phyloP scores from a whole-genome alignment of 768 basidiomycete genomes.

The Hypholoma sublateritium region DNA sequence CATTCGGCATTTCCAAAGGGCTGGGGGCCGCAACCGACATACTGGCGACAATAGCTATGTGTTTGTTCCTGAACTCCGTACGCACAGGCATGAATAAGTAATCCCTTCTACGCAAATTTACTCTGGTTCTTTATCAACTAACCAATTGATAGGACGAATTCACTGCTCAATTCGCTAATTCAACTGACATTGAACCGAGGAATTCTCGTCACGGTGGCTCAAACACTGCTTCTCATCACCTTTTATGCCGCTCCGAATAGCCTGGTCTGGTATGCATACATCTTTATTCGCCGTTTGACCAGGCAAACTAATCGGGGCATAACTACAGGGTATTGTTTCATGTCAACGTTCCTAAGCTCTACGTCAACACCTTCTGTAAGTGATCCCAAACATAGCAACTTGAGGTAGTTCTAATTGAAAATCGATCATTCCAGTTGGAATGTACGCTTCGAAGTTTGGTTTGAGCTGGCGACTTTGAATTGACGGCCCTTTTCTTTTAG shows the following conservation, averaged over 20 bases:
- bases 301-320: background rate
- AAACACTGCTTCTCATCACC: slow-evolving; percentile 1
- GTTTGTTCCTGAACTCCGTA: slow-evolving; percentile 4
- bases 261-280: background rate
- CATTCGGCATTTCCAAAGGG: slow-evolving; percentile 4
- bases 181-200: slow-evolving; percentile 2
- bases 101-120: background rate
- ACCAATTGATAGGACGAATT: background rate
- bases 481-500: background rate
- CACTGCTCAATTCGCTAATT: slow-evolving; percentile 2
- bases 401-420: background rate
- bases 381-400: background rate
- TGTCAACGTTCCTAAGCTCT: slow-evolving; percentile 5
- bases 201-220: slow-evolving; percentile 3
- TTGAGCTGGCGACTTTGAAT: background rate
- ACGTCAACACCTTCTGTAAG: slow-evolving; percentile 7
- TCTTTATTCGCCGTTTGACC: background rate
- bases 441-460: background rate
- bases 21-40: slow-evolving; percentile 3
- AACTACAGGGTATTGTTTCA: slow-evolving; percentile 2
- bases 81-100: slow-evolving; percentile 6
- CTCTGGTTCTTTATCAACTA: background rate
- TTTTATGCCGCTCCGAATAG: background rate
- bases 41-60: slow-evolving; percentile 4
- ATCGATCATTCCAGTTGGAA: background rate